Base-by-base conservation (phyloP, 495 filamentous ascomycete species). In the Podospora bellae-mahoneyi region DNA sequence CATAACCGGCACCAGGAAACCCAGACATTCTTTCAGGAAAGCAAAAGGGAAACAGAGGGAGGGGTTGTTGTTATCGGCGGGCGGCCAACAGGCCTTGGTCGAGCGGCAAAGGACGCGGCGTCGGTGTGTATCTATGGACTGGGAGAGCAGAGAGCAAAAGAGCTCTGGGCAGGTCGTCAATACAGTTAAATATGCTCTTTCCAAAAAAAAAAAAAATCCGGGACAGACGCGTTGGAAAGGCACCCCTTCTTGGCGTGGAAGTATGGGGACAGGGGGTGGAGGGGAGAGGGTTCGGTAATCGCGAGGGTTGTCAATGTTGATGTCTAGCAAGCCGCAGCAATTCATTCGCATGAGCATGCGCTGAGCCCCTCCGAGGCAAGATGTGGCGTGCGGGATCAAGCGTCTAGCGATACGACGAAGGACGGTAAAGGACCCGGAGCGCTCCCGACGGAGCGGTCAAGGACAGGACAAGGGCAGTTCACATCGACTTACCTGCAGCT, bases 1-100 rank as follows among this genome's bases (percentile, higher is more conserved):
- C 27, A 58, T 66, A 66, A 20, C 54, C 55, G 19, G 64, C 64
- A 19, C 64, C 64, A 23, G 64, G 64, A 60, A 59, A 66, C 39
- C 64, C 64, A 66, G 64, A 66, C 64, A 66, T 66, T 54, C 5
- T 61, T 18, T 28, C 6, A 20, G 5, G 59, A 26, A 18, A 61
- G 26, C 10, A 2, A 28, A 61, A 9, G 59, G 59, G 7, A 15
- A 30, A 5, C 3, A 4, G 26, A 26, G 23, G 27, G 5, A 32
- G 59, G 23, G 27, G 23, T 26, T 10, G 59, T 30, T 61, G 39
- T 20, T 48, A 48, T 48, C 39, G 39, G 39, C 39, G 39, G 39
- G 15, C 39, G 55, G 55, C 55, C 55, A 58, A 20, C 7, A 58
- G 55, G 55, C 55, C 55, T 58, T 26, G n/a, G n/a, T 58, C 55